Base-by-base conservation (phyloP, 805 yeast genomes). In the Saccharomycopsis javanensis region DNA sequence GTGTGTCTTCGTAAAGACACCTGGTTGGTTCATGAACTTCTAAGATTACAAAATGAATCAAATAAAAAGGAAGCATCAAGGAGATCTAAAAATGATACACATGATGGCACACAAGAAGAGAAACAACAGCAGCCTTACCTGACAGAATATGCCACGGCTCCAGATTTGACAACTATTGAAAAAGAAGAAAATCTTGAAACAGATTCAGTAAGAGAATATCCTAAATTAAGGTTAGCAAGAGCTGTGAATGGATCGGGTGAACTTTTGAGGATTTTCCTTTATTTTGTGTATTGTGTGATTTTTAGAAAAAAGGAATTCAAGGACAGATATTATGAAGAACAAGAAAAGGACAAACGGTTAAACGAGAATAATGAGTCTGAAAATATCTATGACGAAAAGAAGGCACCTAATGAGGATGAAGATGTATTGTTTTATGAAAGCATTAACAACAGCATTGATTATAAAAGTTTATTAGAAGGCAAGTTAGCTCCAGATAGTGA, bases 1-100 rank as follows among this genome's bases (percentile, higher is more conserved):
- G 70, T 85, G 2, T 65, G 68, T 0, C 65, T 77, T n/a, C 80
- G 80, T n/a, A 65, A 67, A 10, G 68, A 72, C 13, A 84, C 87
- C 0, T 46, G 57, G 58, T 23, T 64, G 61, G 58, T 57, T 62
- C n/a, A 4, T 61, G 15, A 66, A 65, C 52, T 58, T 16, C 60
- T 59, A 2, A 65, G 63, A 56, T 61, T 64, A 53, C 65, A 65
- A 46, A 59, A 61, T 23, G 33, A 30, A 35, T 3, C 63, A 35
- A 65, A 71, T 25, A 64, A 64, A 48, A 58, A 68, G 31, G 66
- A 46, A 10, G 65, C 62, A 35, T 33, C 38, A 34, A 3, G 31
- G 16, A 25, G 52, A 1, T 50, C 35, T 6, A 55, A 58, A 11
- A 62, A 65, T 63, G 28, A 30, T 13, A 20, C 20, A 7, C 25